A percentile compares a stretch with the other conserved stretches of the same genome.
Evolutionary conservation across 2,329 filamentous ascomycete species (phyloP).

Genomic region (Rhynchosporium agropyri): DNA sequence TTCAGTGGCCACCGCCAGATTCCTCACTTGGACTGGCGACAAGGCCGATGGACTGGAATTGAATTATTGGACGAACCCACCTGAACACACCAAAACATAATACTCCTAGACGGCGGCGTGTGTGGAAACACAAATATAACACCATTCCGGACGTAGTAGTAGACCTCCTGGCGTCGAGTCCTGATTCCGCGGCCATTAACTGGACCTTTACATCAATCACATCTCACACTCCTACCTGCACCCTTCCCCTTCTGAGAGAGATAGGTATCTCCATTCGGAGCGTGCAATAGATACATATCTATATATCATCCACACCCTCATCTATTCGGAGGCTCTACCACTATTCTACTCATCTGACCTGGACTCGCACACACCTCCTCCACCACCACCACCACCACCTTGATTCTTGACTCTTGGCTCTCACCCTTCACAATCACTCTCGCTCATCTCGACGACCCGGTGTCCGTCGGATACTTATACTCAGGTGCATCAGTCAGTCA

Average conservation of each 20-base stretch:
- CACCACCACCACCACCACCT: background rate
- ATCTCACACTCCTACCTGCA: conserved; percentile 2
- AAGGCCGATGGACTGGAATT: conserved; percentile 1
- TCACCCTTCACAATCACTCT: background rate
- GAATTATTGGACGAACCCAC: conserved; percentile 2
- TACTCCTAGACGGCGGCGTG: conserved; percentile 17
- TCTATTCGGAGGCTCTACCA: conserved; percentile 12
- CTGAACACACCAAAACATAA: conserved; percentile 20
- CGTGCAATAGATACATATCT: conserved; percentile 5
- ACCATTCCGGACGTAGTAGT: conserved; percentile 5
- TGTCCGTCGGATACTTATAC: conserved; percentile 19
- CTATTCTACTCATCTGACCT: background rate
- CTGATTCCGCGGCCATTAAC: conserved; percentile 6
- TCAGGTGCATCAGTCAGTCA: conserved; percentile 23
- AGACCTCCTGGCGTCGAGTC: conserved; percentile 20
- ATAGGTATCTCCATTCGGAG: background rate
- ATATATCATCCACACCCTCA: conserved; percentile 21
- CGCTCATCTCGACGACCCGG: conserved; percentile 19
- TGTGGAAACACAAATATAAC: conserved; percentile 13
- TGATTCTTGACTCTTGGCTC: background rate
- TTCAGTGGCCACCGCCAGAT: conserved; percentile 21
- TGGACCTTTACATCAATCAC: background rate
- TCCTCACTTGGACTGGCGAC: conserved; percentile 31
- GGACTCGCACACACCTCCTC: background rate
- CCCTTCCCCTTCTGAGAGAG: background rate